phyloP scores from a whole-genome alignment of 108 stramenopile species.

The Nitzschia sp. region DNA sequence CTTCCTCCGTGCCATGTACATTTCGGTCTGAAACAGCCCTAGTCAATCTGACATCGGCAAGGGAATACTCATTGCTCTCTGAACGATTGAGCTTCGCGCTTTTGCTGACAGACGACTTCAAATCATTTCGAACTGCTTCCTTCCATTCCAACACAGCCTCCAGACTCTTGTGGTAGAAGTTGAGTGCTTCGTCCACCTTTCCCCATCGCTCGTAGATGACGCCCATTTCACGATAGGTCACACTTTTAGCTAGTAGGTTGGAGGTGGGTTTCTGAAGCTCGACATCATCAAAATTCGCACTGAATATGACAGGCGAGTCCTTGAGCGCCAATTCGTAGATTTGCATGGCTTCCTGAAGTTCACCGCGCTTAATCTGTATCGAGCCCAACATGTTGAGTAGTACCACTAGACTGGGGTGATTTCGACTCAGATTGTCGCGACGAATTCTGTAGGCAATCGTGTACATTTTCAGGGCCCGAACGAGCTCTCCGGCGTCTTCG shows the following conservation, averaged over 20 bases:
- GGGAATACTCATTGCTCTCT: not conserved
- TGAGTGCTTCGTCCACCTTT: slow-evolving; percentile 64
- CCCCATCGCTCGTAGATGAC: slow-evolving; percentile 74
- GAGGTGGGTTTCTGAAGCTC: slow-evolving; percentile 6
- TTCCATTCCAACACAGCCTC: slow-evolving; percentile 57
- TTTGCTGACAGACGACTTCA: not conserved
- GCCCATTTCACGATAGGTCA: slow-evolving; percentile 86
- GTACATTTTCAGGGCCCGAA: slow-evolving; percentile 81
- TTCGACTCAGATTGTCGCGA: slow-evolving; percentile 60
- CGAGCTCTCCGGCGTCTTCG: slow-evolving; percentile 60
- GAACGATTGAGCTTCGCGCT: not conserved
- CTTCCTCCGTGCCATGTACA: slow-evolving; percentile 28
- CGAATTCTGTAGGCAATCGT: slow-evolving; percentile 88
- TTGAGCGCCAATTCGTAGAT: slow-evolving; percentile 74
- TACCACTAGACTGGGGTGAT: slow-evolving; percentile 75
- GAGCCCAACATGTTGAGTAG: slow-evolving; percentile 84
- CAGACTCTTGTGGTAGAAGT: slow-evolving; percentile 81
- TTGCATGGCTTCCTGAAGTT: slow-evolving; percentile 76
- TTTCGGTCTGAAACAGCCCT: not conserved
- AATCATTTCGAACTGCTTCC: slow-evolving; percentile 12
- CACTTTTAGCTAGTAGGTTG: slow-evolving; percentile 51
- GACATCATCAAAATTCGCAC: slow-evolving; percentile 13
- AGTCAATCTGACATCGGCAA: slow-evolving; percentile 18
- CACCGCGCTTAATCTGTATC: slow-evolving; percentile 78
- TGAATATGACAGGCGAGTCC: slow-evolving; percentile 38